phyloP scores from a whole-genome alignment of 225 moss, liverwort and hornwort species.

The Marchantia paleacea region DNA sequence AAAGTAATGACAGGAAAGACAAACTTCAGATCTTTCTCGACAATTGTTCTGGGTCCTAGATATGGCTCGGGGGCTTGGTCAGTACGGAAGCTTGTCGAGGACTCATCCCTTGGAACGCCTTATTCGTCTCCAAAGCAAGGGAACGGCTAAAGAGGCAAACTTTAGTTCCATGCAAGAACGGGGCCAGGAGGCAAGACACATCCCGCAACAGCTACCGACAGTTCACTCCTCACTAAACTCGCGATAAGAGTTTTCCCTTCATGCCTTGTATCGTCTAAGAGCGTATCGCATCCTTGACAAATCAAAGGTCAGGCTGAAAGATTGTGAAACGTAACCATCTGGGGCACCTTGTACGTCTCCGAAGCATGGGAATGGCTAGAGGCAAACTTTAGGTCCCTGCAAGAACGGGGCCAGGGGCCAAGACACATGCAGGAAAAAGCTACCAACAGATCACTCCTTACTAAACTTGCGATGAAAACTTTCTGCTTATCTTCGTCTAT shows the following conservation, averaged over 20 bases:
- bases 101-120: neutral
- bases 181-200: too few species aligned
- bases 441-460: neutral
- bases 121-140: neutral
- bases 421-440: neutral
- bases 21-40: too few species aligned
- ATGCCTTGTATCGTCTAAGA: neutral
- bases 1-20: too few species aligned
- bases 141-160: neutral
- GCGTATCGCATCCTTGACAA: neutral
- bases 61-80: neutral
- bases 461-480: neutral
- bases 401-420: too few species aligned
- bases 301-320: neutral
- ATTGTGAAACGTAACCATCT: neutral
- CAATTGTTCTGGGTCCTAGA: too few species aligned
- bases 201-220: neutral
- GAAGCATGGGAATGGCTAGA: neutral
- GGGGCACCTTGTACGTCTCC: neutral
- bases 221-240: neutral
- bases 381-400: slow-evolving; percentile 5
- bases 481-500: neutral
- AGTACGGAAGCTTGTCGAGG: neutral
- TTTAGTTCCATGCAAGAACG: neutral
- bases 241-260: neutral